Conservation (phyloP, 2,329 filamentous ascomycete species). For the Colletotrichum abscissum region DNA sequence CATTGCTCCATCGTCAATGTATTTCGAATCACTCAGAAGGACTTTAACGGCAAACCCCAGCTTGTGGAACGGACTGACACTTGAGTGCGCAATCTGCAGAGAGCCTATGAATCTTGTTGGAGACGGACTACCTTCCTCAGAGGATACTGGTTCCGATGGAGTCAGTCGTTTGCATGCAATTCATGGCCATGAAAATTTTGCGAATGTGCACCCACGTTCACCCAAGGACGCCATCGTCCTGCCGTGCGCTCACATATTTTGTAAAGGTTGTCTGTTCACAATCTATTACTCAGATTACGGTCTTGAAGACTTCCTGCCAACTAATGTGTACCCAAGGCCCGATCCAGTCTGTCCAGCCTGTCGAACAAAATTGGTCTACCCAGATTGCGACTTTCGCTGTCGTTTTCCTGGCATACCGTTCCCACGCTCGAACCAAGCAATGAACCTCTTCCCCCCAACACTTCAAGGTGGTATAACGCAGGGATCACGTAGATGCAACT, state of each 20-base stretch:
- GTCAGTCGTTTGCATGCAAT: not conserved
- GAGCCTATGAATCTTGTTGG: not conserved
- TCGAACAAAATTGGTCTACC: not conserved
- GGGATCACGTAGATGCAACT: not conserved
- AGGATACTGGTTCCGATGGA: not conserved
- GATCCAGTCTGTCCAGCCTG: constrained; percentile 10
- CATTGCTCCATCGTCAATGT: not conserved
- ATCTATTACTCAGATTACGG: not conserved
- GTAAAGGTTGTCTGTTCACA: constrained; percentile 3
- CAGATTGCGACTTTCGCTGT: not conserved
- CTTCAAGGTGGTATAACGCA: not conserved
- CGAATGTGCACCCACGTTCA: not conserved
- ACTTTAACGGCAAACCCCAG: not conserved
- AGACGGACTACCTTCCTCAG: not conserved
- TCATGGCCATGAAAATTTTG: not conserved
- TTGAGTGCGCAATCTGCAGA: not conserved
- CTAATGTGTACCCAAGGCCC: not conserved
- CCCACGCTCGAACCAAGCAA: not conserved
- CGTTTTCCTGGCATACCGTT: constrained; percentile 12
- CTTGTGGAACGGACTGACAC: not conserved
- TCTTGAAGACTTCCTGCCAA: not conserved
- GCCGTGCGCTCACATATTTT: constrained; percentile 22
- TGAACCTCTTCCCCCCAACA: not conserved
- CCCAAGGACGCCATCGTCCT: not conserved
- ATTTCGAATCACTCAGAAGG: not conserved